Conservation (phyloP, 371 early-diverging fungal species). For the Syncephalastrum monosporum region DNA sequence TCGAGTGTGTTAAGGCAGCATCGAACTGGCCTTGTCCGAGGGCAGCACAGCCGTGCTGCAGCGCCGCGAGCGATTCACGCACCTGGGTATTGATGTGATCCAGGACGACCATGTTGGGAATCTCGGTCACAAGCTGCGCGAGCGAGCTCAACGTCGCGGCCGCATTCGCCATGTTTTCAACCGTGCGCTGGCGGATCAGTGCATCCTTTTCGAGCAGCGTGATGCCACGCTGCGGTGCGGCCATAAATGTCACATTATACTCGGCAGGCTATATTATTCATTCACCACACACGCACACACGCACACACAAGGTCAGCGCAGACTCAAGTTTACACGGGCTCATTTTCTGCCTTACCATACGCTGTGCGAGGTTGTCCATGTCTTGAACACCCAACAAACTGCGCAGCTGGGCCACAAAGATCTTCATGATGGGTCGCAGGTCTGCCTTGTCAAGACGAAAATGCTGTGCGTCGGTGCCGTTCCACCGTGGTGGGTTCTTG, state of each 20-base stretch:
- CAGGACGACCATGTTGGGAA: conserved; percentile 90
- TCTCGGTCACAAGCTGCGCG: conserved; percentile 69
- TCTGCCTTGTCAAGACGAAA: conserved; percentile 44
- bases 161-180: conserved; percentile 72
- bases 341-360: neutral
- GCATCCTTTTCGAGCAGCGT: conserved; percentile 75
- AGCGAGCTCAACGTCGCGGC: conserved; percentile 78
- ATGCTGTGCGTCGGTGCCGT: conserved; percentile 5
- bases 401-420: conserved; percentile 80
- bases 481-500: conserved; percentile 48
- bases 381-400: conserved; percentile 76
- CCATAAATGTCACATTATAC: conserved; percentile 11
- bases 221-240: conserved; percentile 32
- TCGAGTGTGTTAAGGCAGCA: conserved; percentile 52
- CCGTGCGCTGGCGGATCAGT: conserved; percentile 61
- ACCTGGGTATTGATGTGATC: conserved; percentile 78
- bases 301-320: neutral
- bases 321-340: neutral
- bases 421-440: conserved; percentile 70
- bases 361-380: conserved; percentile 6
- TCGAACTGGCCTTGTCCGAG: conserved; percentile 33
- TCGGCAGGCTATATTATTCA: conserved; percentile 5
- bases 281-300: too few species aligned
- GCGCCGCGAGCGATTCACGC: conserved; percentile 30
- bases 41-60: conserved; percentile 22